Conservation (phyloP, 2,329 filamentous ascomycete species). For the Fusarium goolgardi region DNA sequence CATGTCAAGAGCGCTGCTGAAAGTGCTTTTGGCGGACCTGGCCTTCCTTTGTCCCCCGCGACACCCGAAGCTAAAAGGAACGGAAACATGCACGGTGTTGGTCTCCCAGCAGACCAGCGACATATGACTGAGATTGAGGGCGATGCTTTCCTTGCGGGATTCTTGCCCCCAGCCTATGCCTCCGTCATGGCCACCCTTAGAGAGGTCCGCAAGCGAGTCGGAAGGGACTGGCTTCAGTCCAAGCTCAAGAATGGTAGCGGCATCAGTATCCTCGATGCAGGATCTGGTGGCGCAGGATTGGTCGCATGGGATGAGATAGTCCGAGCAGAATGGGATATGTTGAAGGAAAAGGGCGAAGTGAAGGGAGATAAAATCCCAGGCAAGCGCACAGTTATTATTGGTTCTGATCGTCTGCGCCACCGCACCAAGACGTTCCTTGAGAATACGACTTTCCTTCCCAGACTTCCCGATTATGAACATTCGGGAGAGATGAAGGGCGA, state of each 20-base stretch:
- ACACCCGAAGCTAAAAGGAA: slow-evolving; percentile 70
- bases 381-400: slow-evolving; percentile 83
- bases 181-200: slow-evolving; percentile 74
- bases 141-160: slow-evolving; percentile 76
- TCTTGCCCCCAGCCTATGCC: slow-evolving; percentile 78
- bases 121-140: slow-evolving; percentile 81
- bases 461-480: slow-evolving; percentile 87
- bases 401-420: slow-evolving; percentile 77
- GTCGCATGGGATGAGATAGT: slow-evolving; percentile 83
- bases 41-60: slow-evolving; percentile 80
- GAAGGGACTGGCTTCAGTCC: slow-evolving; percentile 74
- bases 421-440: slow-evolving; percentile 82
- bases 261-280: slow-evolving; percentile 77
- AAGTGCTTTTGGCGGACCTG: slow-evolving; percentile 78
- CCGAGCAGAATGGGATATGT: slow-evolving; percentile 81
- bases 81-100: slow-evolving; percentile 72
- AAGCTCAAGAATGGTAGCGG: slow-evolving; percentile 67
- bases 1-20: slow-evolving; percentile 81
- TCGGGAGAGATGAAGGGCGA: slow-evolving; percentile 68
- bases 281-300: slow-evolving; percentile 77
- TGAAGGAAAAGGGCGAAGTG: slow-evolving; percentile 64
- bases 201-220: slow-evolving; percentile 79
- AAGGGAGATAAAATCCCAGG: slow-evolving; percentile 65
- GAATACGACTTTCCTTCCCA: slow-evolving; percentile 91
- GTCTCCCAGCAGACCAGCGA: slow-evolving; percentile 70